Evolutionary conservation across 2,329 filamentous ascomycete species (phyloP), one percentile per base, ranked within the genome.

Genomic region (Plenodomus tracheiphilus): DNA sequence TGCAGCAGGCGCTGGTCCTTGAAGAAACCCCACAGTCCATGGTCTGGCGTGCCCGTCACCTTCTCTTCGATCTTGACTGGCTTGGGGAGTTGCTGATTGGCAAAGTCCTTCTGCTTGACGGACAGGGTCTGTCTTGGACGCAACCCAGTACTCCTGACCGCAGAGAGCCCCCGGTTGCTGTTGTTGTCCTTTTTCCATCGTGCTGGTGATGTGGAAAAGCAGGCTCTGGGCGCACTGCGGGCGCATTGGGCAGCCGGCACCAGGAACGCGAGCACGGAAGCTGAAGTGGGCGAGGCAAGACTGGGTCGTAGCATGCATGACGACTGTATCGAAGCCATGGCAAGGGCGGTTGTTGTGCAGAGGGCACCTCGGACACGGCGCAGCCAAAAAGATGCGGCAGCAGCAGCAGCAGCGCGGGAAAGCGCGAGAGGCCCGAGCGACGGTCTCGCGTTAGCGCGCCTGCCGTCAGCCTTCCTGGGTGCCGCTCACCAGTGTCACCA

Each of bases 1-100:
- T 81, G 81, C 64, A 96, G 72, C n/a, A 86, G 75, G 65, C 85
- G 82, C 56, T 83, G 83, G 56, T 86, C 81, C 54, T 80, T 80
- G 64, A 99, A 97, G 76, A 99, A 99, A 1, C 84, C 87, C 88
- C 89, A 97, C 10, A 99, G 85, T 22, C 91, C 93, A 74, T 99
- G 94, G 58, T 92, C 76, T 21, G 84, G 80, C 68, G 91, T 86
- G 28, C 79, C 81, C 54, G 82, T 70, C 25, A 87, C 71, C 50
- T 83, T 82, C 66, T 84, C 80, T 52, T 80, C 79, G 1, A 77
- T 76, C 47, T 86, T 79, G 6, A 85, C 83, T 6, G 94, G 92
- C 66, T 82, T 81, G 1, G 93, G 93, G 46, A 96, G 77, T 45
- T 54, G 47, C 51, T 61, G 59, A 39, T 62, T 63, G 18, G 46